Base-by-base conservation (phyloP, 2,329 filamentous ascomycete species). In the Colletotrichum musicola region DNA sequence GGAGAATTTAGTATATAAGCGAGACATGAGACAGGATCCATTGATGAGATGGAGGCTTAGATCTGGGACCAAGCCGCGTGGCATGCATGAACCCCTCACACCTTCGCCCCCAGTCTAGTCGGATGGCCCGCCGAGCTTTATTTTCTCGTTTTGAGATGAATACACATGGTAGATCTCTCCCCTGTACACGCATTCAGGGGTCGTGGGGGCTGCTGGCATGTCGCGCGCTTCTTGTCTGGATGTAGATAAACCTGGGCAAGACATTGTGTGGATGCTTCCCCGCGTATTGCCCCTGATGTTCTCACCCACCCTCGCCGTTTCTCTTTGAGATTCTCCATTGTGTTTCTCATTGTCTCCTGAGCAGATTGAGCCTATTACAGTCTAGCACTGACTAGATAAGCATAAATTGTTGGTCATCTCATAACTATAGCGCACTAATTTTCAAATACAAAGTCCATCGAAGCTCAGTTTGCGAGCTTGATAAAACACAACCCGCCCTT, bases 1-100 rank as follows among this genome's bases (percentile, higher is more conserved):
- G 55, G 55, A 30, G 40, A 57, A 46, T 38, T 59, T 38, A 20
- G 6, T 12, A 38, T 16, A 38, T n/a, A n/a, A n/a, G 40, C 53
- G 54, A 38, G 22, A 27, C 4, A n/a, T 12, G 56, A 25, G 20
- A 35, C 16, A 25, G 25, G 3, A 12, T 18, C 54, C 13, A 46
- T 25, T n/a, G 30, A 10, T 10, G 4, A 22, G 56, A 16, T 9
- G 4, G 56, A 59, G 56, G 56, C 42, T 59, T 59, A 59, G 56
- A 59, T 49, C 56, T 59, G 16, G 56, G 44, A 22, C 56, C 30
- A 9, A 35, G 7, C 30, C 44, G 56, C 42, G 56, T 59, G 56
- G 42, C 56, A 38, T 49, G 56, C 56, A 59, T 35, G 56, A 38
- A 35, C 20, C 56, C 56, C 20, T 42, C 56, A 35, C 42, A 47